phyloP scores from a whole-genome alignment of 257 asterid genomes.

The Cinchona pubescens region DNA sequence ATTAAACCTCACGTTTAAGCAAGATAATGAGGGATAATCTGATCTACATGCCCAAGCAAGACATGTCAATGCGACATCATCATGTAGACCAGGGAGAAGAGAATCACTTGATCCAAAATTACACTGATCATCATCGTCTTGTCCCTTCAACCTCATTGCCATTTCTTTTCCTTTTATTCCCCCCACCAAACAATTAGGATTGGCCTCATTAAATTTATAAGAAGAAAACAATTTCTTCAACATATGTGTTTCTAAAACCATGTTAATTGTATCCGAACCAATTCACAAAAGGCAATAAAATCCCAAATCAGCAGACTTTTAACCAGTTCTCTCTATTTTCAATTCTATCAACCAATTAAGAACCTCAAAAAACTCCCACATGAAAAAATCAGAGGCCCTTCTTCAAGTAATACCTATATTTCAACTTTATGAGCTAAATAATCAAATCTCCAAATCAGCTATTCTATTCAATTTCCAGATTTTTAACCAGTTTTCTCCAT shows the following conservation, averaged over 20 bases:
- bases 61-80: slow-evolving; percentile 67
- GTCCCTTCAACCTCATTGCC: slow-evolving; percentile 34
- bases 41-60: slow-evolving; percentile 66
- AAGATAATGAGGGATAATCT: slow-evolving; percentile 64
- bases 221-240: slow-evolving; percentile 34
- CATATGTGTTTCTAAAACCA: slow-evolving; percentile 35
- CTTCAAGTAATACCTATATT: slow-evolving; percentile 22
- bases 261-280: slow-evolving; percentile 25
- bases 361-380: slow-evolving; percentile 11
- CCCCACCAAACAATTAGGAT: slow-evolving; percentile 22
- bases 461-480: slow-evolving; percentile 9
- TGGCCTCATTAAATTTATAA: slow-evolving; percentile 17
- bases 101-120: slow-evolving; percentile 46
- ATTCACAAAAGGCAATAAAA: slow-evolving; percentile 25
- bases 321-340: slow-evolving; percentile 14
- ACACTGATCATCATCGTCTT: slow-evolving; percentile 42
- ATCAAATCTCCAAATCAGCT: slow-evolving; percentile 19
- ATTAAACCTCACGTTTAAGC: slow-evolving; percentile 55
- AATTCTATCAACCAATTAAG: slow-evolving; percentile 26
- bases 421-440: slow-evolving; percentile 14
- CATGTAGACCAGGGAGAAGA: slow-evolving; percentile 66
- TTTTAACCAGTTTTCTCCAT: slow-evolving; percentile 21
- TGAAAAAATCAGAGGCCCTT: slow-evolving; percentile 18
- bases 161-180: slow-evolving; percentile 22
- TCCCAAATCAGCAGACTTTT: neutral